Percentiles rank a stretch among this genome's conserved stretches.
Evolutionary conservation across 192 early-diverging fungal species (phyloP).

Genomic region (Backusella tuberculispora): DNA sequence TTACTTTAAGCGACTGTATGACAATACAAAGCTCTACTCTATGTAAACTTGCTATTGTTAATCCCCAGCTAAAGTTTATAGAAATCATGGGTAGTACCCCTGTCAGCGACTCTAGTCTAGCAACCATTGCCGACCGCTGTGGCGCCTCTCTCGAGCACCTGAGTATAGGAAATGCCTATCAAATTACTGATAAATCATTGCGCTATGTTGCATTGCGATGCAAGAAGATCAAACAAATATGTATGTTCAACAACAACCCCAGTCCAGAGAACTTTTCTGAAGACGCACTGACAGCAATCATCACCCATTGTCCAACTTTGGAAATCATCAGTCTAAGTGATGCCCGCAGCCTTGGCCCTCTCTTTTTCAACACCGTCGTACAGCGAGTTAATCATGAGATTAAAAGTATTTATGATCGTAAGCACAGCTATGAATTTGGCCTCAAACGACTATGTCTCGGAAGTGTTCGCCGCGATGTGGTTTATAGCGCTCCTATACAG

Average conservation of each 20-base stretch:
- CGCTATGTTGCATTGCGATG: constrained; percentile 28
- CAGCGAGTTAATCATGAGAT: constrained; percentile 29
- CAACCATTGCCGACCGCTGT: constrained; percentile 37
- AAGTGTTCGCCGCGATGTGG: constrained; percentile 22
- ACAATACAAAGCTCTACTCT: constrained; percentile 42
- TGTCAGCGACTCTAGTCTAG: constrained; percentile 31
- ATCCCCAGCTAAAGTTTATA: constrained; percentile 29
- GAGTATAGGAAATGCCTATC: constrained; percentile 36
- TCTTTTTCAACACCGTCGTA: constrained; percentile 30
- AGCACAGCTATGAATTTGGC: neutral
- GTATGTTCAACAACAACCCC: constrained; percentile 35
- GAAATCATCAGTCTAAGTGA: constrained; percentile 31
- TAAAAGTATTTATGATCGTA: neutral
- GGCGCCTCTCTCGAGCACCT: constrained; percentile 28
- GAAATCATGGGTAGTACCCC: constrained; percentile 39
- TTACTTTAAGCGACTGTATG: constrained; percentile 26
- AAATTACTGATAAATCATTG: constrained; percentile 35
- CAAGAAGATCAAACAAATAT: constrained; percentile 25
- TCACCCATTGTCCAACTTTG: constrained; percentile 20
- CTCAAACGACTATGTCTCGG: constrained; percentile 36
- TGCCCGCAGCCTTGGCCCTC: constrained; percentile 30
- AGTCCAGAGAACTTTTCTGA: constrained; percentile 29
- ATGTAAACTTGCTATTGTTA: constrained; percentile 37
- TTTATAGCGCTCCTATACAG: constrained; percentile 17
- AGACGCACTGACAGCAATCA: constrained; percentile 22